Evolutionary conservation across 2,329 filamentous ascomycete species (phyloP).

Genomic region (Tolypocladium inflatum): DNA sequence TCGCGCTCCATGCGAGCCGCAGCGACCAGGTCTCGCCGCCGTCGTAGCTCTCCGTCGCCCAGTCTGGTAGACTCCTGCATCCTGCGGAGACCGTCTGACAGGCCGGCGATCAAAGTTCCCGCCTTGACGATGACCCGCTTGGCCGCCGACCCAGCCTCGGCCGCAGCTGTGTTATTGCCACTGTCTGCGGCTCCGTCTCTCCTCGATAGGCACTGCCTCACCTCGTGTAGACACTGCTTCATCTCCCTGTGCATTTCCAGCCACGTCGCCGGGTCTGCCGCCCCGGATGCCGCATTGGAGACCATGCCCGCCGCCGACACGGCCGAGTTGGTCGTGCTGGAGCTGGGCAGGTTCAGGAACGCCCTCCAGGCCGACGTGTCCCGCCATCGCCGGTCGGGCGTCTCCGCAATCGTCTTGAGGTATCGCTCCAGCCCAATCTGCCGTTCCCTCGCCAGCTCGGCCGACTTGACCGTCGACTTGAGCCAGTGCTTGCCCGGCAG

Average conservation of each 20-base stretch:
- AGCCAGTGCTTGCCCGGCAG: conserved; percentile 72
- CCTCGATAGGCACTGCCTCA: conserved; percentile 59
- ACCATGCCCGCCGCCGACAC: conserved; percentile 35
- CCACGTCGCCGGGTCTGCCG: conserved; percentile 60
- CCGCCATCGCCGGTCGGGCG: conserved; percentile 68
- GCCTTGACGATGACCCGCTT: conserved; percentile 65
- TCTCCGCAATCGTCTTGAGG: conserved; percentile 60
- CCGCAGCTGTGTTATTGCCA: conserved; percentile 31
- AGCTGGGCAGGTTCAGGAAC: conserved; percentile 60
- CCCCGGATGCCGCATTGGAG: conserved; percentile 26
- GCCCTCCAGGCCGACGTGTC: conserved; percentile 62
- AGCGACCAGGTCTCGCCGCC: conserved; percentile 60
- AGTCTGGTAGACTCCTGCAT: conserved; percentile 47
- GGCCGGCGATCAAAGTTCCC: conserved; percentile 49
- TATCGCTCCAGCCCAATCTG: conserved; percentile 61
- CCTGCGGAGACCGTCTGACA: conserved; percentile 55
- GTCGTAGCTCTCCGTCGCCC: conserved; percentile 65
- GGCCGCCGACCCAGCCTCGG: conserved; percentile 62
- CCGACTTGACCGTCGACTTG: conserved; percentile 58
- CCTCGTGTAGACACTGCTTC: conserved; percentile 52
- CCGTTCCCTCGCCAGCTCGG: conserved; percentile 62
- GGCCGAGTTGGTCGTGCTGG: conserved; percentile 36
- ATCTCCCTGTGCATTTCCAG: conserved; percentile 66
- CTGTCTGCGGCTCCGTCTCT: conserved; percentile 45
- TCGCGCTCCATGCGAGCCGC: conserved; percentile 66